Base-by-base conservation (phyloP, 768 basidiomycete genomes). In the Phylloporus sp. region DNA sequence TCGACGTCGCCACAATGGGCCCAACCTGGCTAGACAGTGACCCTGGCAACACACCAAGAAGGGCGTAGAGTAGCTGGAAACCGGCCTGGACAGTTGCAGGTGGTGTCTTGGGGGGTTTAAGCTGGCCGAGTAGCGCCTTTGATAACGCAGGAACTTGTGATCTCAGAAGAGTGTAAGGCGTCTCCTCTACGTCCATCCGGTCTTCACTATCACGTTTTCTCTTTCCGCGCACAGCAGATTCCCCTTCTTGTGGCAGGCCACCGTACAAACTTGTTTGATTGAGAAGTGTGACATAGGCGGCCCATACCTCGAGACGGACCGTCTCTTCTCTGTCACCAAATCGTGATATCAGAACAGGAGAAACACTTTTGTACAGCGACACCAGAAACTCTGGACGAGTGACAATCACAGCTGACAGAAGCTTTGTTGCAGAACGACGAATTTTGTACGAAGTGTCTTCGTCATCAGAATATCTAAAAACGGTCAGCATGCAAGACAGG, bases 371-470 rank as follows among this genome's bases (percentile, higher is more conserved):
- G 72, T 91, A 96, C 41, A 95, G 76, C 3, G 82, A 71, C 13
- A 74, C 67, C 18, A 97, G 76, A 3, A 92, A 76, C 60, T 97
- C 96, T 1, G 93, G 90, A 21, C 93, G 88, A 2, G 95, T 98
- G 11, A 80, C 81, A 47, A 98, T 84, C 38, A 96, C 72, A 6
- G 89, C 86, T 23, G 84, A 72, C 14, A 98, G 75, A 4, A 98
- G 73, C 64, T 97, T 97, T 15, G 93, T 91, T 7, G 96, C 86
- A 7, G 90, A 85, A 36, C 96, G 82, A 53, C 96, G 86, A 47
- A 96, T 90, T 67, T 97, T 97, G 79, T 96, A 98, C 0, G 95
- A 97, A 10, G 88, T 90, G 61, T 99, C 96, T 65, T 98, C 96
- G 48, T 99, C 96, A 57, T 99, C 96, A 6, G 91, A 92, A 65